A percentile compares a stretch with the other conserved stretches of the same genome.
These are phyloP conservation scores for Ceratocystis eucalypticola DNA, from an alignment of 2,329 filamentous ascomycete genomes.

Conservation along the genomic window DNA sequence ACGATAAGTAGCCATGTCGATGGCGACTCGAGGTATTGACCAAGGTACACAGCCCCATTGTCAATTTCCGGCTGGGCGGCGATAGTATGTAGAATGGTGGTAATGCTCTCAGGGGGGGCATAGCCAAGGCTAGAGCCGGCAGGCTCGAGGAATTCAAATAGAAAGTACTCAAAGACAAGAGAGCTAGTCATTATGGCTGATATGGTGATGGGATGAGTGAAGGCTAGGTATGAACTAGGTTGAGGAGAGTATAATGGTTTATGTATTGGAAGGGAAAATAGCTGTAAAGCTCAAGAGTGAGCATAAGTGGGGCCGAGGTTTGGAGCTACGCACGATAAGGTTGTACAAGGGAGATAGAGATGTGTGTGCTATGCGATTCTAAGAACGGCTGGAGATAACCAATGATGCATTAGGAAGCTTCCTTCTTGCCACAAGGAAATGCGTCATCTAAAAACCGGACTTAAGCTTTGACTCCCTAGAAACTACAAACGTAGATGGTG, in stretches of 20 bases:
- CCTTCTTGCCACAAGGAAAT: neutral
- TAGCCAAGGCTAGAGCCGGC: slow-evolving; percentile 23
- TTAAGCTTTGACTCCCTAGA: neutral
- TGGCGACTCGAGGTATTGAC: slow-evolving; percentile 27
- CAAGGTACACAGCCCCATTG: slow-evolving; percentile 26
- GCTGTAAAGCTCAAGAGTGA: neutral
- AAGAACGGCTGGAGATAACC: too few species aligned
- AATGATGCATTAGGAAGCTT: neutral
- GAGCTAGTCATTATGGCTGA: slow-evolving; percentile 23
- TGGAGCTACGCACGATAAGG: neutral
- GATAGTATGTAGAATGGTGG: slow-evolving; percentile 13
- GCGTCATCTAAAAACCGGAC: neutral
- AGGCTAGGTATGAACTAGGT: neutral
- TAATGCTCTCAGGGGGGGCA: slow-evolving; percentile 23
- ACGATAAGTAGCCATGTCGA: slow-evolving; percentile 26
- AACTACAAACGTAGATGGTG: neutral
- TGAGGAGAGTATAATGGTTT: neutral
- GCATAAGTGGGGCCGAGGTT: slow-evolving; percentile 11
- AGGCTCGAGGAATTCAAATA: slow-evolving; percentile 26
- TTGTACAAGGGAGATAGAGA: neutral
- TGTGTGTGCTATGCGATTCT: neutral
- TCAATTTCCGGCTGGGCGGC: slow-evolving; percentile 22
- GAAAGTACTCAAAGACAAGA: slow-evolving; percentile 25
- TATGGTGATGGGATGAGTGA: neutral
- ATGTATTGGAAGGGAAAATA: neutral